These are phyloP conservation scores for Crassisporium funariophilum DNA, from an alignment of 768 basidiomycete species.

Conservation along the genomic window DNA sequence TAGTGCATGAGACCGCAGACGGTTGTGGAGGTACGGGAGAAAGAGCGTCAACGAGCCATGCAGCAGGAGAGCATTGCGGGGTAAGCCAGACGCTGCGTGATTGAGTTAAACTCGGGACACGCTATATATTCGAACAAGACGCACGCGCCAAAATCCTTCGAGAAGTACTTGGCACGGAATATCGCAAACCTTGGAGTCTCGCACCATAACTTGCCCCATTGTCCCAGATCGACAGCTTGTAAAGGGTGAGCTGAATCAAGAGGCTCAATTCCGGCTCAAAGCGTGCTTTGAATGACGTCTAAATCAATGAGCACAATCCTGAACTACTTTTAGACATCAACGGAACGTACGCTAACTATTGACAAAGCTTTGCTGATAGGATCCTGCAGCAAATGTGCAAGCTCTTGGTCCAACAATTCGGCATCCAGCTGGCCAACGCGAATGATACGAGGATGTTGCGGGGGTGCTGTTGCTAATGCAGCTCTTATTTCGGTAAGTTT, in stretches of 20 bases:
- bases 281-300: slow-evolving; percentile 60
- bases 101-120: slow-evolving; percentile 11
- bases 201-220: slow-evolving; percentile 82
- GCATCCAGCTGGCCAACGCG: slow-evolving; percentile 94
- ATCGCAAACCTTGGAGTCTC: slow-evolving; percentile 77
- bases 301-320: too few relatives aligned
- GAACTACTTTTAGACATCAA: too few relatives aligned
- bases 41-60: slow-evolving; percentile 77
- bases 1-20: slow-evolving; percentile 73
- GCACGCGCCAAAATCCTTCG: slow-evolving; percentile 33
- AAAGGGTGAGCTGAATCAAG: slow-evolving; percentile 69
- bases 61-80: slow-evolving; percentile 56
- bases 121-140: slow-evolving; percentile 25
- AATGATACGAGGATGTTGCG: slow-evolving; percentile 47
- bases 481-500: slow-evolving; percentile 49
- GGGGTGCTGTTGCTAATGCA: slow-evolving; percentile 33
- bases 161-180: slow-evolving; percentile 36
- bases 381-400: slow-evolving; percentile 78
- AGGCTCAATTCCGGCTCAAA: slow-evolving; percentile 78
- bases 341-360: slow-evolving; percentile 59
- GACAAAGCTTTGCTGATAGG: slow-evolving; percentile 77
- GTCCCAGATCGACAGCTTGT: slow-evolving; percentile 85
- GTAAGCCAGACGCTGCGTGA: slow-evolving; percentile 62
- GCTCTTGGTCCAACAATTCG: slow-evolving; percentile 85
- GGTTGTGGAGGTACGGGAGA: slow-evolving; percentile 77